Evolutionary conservation across 2,329 filamentous ascomycete genomes (phyloP).

Genomic region (Hypoxylon sp.): DNA sequence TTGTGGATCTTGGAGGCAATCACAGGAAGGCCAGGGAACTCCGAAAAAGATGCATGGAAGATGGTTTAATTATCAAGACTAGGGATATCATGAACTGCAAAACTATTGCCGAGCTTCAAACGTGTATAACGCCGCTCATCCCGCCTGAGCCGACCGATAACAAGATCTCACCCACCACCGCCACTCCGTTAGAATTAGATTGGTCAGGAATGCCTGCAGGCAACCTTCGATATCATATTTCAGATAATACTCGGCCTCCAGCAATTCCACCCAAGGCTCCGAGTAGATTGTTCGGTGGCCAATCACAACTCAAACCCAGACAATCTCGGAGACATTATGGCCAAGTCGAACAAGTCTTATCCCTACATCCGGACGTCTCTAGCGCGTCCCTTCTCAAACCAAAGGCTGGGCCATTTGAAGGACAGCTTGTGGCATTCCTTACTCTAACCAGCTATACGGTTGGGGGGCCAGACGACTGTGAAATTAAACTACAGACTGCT

Average conservation of each 20-base stretch:
- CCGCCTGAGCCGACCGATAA: constrained; percentile 31
- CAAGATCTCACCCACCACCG: constrained; percentile 29
- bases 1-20: constrained; percentile 61
- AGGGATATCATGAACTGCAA: constrained; percentile 61
- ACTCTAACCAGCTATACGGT: constrained; percentile 56
- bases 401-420: constrained; percentile 66
- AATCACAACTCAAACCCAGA: constrained; percentile 39
- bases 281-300: constrained; percentile 22
- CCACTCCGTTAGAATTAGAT: constrained; percentile 48
- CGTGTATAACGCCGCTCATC: constrained; percentile 56
- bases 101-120: constrained; percentile 63
- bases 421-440: constrained; percentile 64
- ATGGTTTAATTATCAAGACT: constrained; percentile 56
- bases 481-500: constrained; percentile 59
- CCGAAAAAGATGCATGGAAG: constrained; percentile 54
- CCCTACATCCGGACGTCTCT: constrained; percentile 58
- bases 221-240: constrained; percentile 13
- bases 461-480: constrained; percentile 50
- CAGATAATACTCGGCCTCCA: constrained; percentile 40
- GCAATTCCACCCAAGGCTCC: constrained; percentile 46
- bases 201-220: constrained; percentile 26
- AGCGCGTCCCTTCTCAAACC: constrained; percentile 62
- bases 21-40: constrained; percentile 55
- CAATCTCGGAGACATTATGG: constrained; percentile 48
- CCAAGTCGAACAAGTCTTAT: constrained; percentile 59